These are phyloP conservation scores for Dioszegia aurantiaca DNA, from an alignment of 768 basidiomycete species.

Conservation along the genomic window DNA sequence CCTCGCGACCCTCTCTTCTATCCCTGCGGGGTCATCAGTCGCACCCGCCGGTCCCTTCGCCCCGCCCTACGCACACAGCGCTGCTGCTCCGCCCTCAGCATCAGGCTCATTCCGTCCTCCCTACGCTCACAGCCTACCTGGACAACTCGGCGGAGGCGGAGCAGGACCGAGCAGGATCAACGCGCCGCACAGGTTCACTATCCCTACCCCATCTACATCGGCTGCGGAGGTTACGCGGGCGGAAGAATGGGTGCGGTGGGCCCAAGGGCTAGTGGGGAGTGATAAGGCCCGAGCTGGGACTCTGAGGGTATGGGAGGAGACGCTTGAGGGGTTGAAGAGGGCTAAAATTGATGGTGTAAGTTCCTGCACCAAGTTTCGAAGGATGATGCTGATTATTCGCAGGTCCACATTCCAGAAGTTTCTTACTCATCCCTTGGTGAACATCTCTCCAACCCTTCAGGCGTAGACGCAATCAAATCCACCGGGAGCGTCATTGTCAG, in stretches of 20 bases:
- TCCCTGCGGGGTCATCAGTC: neutral
- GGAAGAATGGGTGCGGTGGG: constrained; percentile 12
- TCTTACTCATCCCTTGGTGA: constrained; percentile 24
- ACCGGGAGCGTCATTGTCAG: constrained; percentile 35
- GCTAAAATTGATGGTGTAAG: constrained; percentile 14
- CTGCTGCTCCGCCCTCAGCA: neutral
- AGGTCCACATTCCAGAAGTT: constrained; percentile 35
- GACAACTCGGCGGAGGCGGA: neutral
- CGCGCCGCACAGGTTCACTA: constrained; percentile 5
- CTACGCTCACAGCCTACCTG: constrained; percentile 4
- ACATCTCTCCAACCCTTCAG: constrained; percentile 10
- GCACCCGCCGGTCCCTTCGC: neutral
- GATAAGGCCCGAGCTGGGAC: constrained; percentile 13
- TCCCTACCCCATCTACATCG: neutral
- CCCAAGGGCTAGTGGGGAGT: constrained; percentile 8
- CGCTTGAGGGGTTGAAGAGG: constrained; percentile 13
- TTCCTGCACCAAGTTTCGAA: neutral
- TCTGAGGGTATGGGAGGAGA: constrained; percentile 10
- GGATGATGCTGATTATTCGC: neutral
- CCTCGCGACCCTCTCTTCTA: constrained; percentile 15
- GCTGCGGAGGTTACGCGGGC: neutral
- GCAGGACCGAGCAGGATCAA: neutral
- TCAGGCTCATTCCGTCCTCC: constrained; percentile 1
- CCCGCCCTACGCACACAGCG: constrained; percentile 5
- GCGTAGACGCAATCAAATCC: constrained; percentile 19